Conservation (phyloP, 192 early-diverging fungal species). For the Chytriomyces confervae region DNA sequence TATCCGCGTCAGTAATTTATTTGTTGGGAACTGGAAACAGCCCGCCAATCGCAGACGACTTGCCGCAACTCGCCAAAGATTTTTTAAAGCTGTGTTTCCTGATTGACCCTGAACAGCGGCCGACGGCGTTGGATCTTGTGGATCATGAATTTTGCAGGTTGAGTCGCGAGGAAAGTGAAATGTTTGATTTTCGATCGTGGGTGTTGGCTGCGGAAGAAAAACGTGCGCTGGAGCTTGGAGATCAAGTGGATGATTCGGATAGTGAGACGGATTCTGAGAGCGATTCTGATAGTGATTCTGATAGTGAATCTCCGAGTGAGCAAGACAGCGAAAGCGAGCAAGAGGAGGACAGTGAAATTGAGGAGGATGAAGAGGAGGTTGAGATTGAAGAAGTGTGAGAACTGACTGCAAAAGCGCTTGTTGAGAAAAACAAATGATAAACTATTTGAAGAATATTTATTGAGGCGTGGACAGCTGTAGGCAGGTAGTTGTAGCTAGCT, state of each 20-base stretch:
- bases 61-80: slow-evolving; percentile 57
- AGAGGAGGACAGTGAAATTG: slow-evolving; percentile 5
- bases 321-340: not conserved
- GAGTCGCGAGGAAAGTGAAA: slow-evolving; percentile 27
- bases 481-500: not conserved
- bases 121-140: slow-evolving; percentile 75
- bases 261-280: slow-evolving; percentile 5
- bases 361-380: not conserved
- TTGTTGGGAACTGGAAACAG: slow-evolving; percentile 80
- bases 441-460: too few relatives aligned
- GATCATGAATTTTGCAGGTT: slow-evolving; percentile 67
- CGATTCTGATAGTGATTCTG: slow-evolving; percentile 9
- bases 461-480: not conserved
- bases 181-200: slow-evolving; percentile 52
- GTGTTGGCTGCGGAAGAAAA: slow-evolving; percentile 29
- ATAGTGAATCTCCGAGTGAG: not conserved
- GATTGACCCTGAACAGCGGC: slow-evolving; percentile 76
- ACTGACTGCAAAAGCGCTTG: not conserved
- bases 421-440: not conserved
- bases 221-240: slow-evolving; percentile 5
- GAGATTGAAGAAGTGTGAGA: not conserved
- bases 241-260: not conserved
- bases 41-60: slow-evolving; percentile 77
- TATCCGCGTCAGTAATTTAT: slow-evolving; percentile 63
- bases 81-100: slow-evolving; percentile 81